A percentile compares a stretch with the other conserved stretches of the same genome.
Conservation (phyloP, 2,329 filamentous ascomycete genomes). For the Aureobasidium lini region DNA sequence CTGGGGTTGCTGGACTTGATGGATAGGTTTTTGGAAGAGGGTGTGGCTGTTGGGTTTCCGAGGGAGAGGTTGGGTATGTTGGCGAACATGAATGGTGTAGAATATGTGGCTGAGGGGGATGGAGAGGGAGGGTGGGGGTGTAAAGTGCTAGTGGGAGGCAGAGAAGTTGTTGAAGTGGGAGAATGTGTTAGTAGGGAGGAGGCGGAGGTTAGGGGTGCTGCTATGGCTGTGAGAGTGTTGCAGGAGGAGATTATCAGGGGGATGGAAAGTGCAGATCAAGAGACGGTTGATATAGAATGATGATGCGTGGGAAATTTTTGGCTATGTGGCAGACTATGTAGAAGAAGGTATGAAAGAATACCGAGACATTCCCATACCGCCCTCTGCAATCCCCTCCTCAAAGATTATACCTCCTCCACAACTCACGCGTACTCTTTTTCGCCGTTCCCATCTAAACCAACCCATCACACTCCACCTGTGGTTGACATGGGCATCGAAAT, state of each 20-base stretch:
- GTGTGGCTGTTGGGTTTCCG: constrained; percentile 51
- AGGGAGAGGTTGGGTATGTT: constrained; percentile 62
- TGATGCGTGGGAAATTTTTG: no score
- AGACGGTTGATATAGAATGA: not conserved
- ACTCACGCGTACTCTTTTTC: no score
- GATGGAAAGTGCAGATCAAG: not conserved
- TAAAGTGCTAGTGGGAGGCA: constrained; percentile 29
- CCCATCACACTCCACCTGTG: no score
- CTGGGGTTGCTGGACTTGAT: constrained; percentile 61
- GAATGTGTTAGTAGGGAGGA: constrained; percentile 29
- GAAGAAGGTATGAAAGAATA: no score
- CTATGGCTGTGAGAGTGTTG: constrained; percentile 8
- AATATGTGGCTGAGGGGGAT: constrained; percentile 37
- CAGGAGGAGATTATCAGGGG: not conserved
- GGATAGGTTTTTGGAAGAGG: constrained; percentile 48
- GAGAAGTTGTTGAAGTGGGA: constrained; percentile 27
- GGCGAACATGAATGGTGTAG: constrained; percentile 45
- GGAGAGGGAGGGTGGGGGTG: constrained; percentile 22
- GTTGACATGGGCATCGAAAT: no score
- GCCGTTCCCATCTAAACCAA: no score
- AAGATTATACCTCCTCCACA: no score
- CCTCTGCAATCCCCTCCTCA: no score
- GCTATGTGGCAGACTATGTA: no score
- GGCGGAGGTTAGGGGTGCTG: constrained; percentile 33
- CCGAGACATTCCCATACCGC: no score